Base-by-base conservation (phyloP, 495 filamentous ascomycete genomes). In the Pyrenopolyporus hunteri region DNA sequence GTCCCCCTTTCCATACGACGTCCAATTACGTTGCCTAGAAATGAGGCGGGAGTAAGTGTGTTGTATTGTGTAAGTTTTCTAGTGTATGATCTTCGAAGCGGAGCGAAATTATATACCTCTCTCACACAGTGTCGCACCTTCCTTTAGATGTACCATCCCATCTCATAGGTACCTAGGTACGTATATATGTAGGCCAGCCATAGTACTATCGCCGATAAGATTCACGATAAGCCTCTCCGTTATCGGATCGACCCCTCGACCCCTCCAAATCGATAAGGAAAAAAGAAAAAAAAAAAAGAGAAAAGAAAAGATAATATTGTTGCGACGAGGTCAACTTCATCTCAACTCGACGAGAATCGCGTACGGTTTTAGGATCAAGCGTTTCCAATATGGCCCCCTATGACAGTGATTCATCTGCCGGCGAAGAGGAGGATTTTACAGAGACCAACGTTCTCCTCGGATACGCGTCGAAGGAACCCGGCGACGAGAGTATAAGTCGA, bases 371-470 rank as follows among this genome's bases (percentile, higher is more conserved):
- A 2, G 23, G 19, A 26, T 4, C 11, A 28, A 0, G 37, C 7
- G 20, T 28, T 23, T 36, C 0, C n/a, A 71, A 59, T 2, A 97
- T 97, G 93, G 85, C 87, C 45, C 77, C 83, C 13, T 91, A 95
- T 70, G 90, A 94, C 64, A 93, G 89, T 69, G 93, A 97, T 68
- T 90, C 90, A 25, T 91, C 89, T 2, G 82, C 75, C 5, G 87
- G 81, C 25, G 90, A 90, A 37, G 84, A 87, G 22, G 82, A 83
- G 29, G 79, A 87, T 57, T 91, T 87, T 68, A 91, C 87, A 7
- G 90, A 93, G 69, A 99, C 94, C 13, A 89, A 87, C 63, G 91
- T 97, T 4, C 84, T 97, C 1, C 85, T 99, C 17, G 94, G 94
- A 13, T 98, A 96, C 71, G 88, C 93, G 5, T 90, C 91, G 0